Conservation (phyloP, 2,329 filamentous ascomycete genomes). For the Akanthomyces dipterigenus region DNA sequence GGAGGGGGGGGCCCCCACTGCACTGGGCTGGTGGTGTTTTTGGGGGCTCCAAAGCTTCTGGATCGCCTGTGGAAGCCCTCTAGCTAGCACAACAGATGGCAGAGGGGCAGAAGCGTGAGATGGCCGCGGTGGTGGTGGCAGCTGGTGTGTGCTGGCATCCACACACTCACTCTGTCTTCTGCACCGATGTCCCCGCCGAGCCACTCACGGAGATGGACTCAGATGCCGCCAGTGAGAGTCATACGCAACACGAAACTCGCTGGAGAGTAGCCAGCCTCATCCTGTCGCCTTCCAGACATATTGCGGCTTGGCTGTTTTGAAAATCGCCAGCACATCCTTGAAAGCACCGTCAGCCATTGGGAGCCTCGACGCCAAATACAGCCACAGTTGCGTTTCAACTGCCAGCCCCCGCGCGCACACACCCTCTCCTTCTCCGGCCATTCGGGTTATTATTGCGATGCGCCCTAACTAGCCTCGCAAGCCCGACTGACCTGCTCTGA, state of each 20-base stretch:
- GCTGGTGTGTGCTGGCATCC: not conserved
- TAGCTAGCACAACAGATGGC: slow-evolving; percentile 3
- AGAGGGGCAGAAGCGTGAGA: not conserved
- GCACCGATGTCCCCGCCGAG: not conserved
- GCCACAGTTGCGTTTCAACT: slow-evolving; percentile 5
- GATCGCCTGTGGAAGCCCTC: slow-evolving; percentile 6
- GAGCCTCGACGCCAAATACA: not conserved
- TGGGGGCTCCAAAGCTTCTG: not conserved
- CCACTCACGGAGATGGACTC: not conserved
- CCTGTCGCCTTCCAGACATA: not conserved
- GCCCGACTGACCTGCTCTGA: not conserved
- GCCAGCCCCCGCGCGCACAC: not conserved
- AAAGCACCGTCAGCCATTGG: not conserved
- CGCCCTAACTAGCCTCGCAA: not conserved
- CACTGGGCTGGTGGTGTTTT: not conserved
- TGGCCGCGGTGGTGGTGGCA: not conserved
- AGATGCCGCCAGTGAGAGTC: not conserved
- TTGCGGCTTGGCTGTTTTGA: not conserved
- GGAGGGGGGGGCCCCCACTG: slow-evolving; percentile 4
- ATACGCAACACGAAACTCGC: not conserved
- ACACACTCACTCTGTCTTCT: not conserved
- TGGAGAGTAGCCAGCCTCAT: not conserved
- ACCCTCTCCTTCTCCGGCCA: not conserved
- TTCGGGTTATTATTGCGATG: slow-evolving; percentile 5
- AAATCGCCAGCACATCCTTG: not conserved